Conservation (phyloP, 305 asterid genomes). For the Fraxinus nigra region DNA sequence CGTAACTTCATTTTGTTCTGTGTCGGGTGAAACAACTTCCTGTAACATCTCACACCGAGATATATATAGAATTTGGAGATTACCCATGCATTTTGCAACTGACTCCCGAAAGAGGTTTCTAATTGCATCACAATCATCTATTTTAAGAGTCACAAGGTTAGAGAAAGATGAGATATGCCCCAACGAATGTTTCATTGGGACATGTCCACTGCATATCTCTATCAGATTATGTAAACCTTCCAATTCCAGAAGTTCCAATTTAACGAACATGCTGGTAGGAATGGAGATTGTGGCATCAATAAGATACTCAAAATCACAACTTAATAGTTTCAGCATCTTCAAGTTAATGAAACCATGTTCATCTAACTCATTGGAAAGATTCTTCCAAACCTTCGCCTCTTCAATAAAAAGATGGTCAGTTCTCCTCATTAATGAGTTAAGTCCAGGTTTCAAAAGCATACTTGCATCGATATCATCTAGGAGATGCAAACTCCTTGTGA, state of each 20-base stretch:
- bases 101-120: background rate
- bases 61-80: constrained; percentile 4
- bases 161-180: background rate
- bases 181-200: background rate
- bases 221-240: background rate
- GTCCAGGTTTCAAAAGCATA: background rate
- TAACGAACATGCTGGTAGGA: background rate
- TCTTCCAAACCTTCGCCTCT: background rate
- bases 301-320: background rate
- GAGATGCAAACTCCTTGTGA: background rate
- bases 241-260: background rate
- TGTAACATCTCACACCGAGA: background rate
- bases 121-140: background rate
- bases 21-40: background rate
- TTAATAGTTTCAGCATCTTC: background rate
- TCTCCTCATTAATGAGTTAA: background rate
- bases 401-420: background rate
- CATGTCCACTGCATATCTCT: background rate
- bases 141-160: background rate
- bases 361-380: background rate
- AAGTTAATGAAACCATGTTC: background rate
- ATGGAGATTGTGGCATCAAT: background rate
- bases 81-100: background rate
- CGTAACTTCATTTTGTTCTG: background rate
- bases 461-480: background rate